A percentile compares a stretch with the other conserved stretches of the same genome.
Conservation (phyloP, 768 basidiomycete species). For the Calvatia gigantea region DNA sequence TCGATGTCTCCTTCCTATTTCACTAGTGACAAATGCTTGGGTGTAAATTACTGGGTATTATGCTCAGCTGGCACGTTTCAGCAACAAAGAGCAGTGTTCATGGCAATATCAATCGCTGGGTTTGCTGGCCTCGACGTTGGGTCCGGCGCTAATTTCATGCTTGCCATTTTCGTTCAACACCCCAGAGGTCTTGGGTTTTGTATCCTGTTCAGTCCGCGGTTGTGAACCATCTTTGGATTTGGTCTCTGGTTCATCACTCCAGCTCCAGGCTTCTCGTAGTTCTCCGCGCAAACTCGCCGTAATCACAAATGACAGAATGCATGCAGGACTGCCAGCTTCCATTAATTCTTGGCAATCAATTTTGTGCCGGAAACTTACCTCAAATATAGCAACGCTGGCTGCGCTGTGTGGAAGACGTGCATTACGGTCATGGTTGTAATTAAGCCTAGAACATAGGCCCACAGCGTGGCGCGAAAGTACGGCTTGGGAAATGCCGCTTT, state of each 20-base stretch:
- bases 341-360: background rate
- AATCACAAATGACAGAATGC: constrained; percentile 64
- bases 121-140: background rate
- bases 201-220: constrained; percentile 6
- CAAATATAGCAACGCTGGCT: constrained; percentile 92
- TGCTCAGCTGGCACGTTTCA: background rate
- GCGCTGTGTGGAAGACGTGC: constrained; percentile 73
- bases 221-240: constrained; percentile 16
- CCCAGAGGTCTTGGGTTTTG: constrained; percentile 12
- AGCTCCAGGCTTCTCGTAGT: constrained; percentile 63
- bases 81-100: background rate
- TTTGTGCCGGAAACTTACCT: constrained; percentile 44
- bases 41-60: background rate
- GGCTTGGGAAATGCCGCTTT: constrained; percentile 51
- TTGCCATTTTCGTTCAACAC: background rate
- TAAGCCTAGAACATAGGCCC: constrained; percentile 74
- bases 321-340: constrained; percentile 53
- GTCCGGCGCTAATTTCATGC: background rate
- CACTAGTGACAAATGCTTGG: background rate
- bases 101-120: background rate
- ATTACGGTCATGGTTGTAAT: constrained; percentile 78
- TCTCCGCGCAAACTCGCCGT: constrained; percentile 67
- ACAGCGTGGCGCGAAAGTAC: constrained; percentile 70
- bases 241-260: constrained; percentile 55
- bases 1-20: background rate